Conservation (phyloP, 768 basidiomycete species). For the Panus rudis region DNA sequence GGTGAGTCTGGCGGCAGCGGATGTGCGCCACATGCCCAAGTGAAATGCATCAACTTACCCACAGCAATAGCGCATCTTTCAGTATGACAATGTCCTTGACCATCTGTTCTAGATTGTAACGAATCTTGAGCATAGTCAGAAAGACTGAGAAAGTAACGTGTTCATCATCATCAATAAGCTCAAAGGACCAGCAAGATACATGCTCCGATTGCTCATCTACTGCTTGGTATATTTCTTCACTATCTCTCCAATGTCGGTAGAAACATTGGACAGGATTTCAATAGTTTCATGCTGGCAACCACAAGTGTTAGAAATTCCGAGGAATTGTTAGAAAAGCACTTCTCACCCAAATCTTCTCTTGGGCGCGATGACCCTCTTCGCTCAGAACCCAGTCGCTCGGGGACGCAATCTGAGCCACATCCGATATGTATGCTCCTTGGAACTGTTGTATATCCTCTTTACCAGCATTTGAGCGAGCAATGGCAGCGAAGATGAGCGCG, state of each 20-base stretch:
- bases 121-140: too few relatives aligned
- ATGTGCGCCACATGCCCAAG: too few relatives aligned
- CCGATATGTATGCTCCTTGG: constrained; percentile 25
- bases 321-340: neutral
- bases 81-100: too few relatives aligned
- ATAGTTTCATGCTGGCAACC: constrained; percentile 4
- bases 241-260: constrained; percentile 1
- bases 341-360: constrained; percentile 29
- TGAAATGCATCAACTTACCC: too few relatives aligned
- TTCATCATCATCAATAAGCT: too few relatives aligned
- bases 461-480: constrained; percentile 16
- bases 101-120: too few relatives aligned
- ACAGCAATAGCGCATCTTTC: too few relatives aligned
- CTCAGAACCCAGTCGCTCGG: constrained; percentile 28
- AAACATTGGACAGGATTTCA: neutral
- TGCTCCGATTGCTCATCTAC: too few relatives aligned
- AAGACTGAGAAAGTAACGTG: too few relatives aligned
- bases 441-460: constrained; percentile 11
- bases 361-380: constrained; percentile 23
- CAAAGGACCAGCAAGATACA: too few relatives aligned
- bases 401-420: constrained; percentile 20
- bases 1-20: too few relatives aligned
- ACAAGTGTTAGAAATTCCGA: neutral
- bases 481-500: constrained; percentile 27
- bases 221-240: constrained; percentile 4